phyloP scores from a whole-genome alignment of 2,329 filamentous ascomycete species.

The Tolypocladium album region DNA sequence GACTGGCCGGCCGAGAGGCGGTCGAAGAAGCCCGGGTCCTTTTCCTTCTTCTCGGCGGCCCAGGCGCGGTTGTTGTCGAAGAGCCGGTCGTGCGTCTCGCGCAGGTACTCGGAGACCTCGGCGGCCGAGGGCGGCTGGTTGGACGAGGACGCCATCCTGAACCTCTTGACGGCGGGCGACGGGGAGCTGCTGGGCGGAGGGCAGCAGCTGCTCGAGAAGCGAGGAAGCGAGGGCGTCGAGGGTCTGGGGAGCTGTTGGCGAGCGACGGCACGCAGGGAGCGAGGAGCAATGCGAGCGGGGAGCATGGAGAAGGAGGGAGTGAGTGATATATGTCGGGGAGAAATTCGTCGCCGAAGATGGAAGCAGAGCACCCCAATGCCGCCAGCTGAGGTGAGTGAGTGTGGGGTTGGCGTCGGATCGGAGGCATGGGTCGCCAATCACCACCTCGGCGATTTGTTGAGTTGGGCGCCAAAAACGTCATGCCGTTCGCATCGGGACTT shows the following conservation, averaged over 20 bases:
- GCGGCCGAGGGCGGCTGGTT: not conserved
- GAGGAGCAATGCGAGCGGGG: not conserved
- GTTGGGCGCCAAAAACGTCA: not conserved
- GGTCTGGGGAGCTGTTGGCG: not conserved
- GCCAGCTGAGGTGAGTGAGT: not conserved
- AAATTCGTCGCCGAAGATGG: not conserved
- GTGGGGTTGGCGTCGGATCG: not conserved
- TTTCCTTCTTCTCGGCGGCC: constrained; percentile 45
- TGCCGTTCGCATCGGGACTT: not conserved
- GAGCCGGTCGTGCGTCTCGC: constrained; percentile 54
- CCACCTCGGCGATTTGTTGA: not conserved
- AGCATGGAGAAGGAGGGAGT: constrained; percentile 1
- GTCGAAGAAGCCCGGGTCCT: constrained; percentile 55
- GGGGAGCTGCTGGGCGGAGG: not conserved
- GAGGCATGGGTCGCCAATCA: not conserved
- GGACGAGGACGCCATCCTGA: constrained; percentile 2
- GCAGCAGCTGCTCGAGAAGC: constrained; percentile 3
- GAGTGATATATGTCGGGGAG: not conserved
- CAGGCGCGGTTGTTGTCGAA: constrained; percentile 60
- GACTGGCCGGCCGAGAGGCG: constrained; percentile 54
- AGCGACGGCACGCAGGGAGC: not conserved
- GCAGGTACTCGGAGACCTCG: constrained; percentile 33
- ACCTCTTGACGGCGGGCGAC: not conserved
- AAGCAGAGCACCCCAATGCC: not conserved
- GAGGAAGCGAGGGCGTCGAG: not conserved